Evolutionary conservation across 2,329 filamentous ascomycete genomes (phyloP).

Genomic region (Pseudogymnoascus sp.): DNA sequence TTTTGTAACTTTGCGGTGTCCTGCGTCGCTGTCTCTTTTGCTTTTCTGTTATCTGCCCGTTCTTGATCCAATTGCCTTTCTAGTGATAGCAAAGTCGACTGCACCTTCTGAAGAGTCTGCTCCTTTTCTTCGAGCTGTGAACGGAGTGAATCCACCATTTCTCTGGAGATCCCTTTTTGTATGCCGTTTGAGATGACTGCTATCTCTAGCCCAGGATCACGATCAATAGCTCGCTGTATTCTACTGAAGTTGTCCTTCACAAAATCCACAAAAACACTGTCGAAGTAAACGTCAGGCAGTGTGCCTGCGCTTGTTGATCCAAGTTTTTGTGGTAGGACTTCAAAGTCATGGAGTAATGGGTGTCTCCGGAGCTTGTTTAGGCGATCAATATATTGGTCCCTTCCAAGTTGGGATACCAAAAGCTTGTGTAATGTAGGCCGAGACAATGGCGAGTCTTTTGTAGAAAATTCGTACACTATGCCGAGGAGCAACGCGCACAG

Average conservation of each 20-base stretch:
- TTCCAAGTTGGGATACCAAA: slow-evolving; percentile 65
- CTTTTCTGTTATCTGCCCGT: slow-evolving; percentile 60
- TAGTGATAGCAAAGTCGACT: slow-evolving; percentile 39
- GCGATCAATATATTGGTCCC: slow-evolving; percentile 79
- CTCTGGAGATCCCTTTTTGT: slow-evolving; percentile 85
- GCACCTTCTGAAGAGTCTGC: slow-evolving; percentile 38
- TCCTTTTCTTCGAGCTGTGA: slow-evolving; percentile 68
- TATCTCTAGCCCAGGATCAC: slow-evolving; percentile 81
- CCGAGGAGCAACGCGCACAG: slow-evolving; percentile 79
- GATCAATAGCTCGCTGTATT: slow-evolving; percentile 74
- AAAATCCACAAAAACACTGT: slow-evolving; percentile 81
- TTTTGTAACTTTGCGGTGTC: slow-evolving; percentile 40
- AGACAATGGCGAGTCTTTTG: slow-evolving; percentile 88
- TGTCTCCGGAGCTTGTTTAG: slow-evolving; percentile 70
- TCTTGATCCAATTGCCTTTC: slow-evolving; percentile 59
- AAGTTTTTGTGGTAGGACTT: slow-evolving; percentile 68
- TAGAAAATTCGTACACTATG: slow-evolving; percentile 92
- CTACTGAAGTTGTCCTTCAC: slow-evolving; percentile 94
- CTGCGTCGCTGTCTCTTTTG: slow-evolving; percentile 47
- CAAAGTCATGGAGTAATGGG: slow-evolving; percentile 77
- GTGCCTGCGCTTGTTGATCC: slow-evolving; percentile 42
- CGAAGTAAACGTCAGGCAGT: slow-evolving; percentile 76
- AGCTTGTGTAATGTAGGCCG: slow-evolving; percentile 73
- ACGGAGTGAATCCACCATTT: slow-evolving; percentile 79
- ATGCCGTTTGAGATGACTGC: slow-evolving; percentile 70